Percentiles rank a stretch among this genome's conserved stretches.
Conservation (phyloP, 176 grass and related monocot species). For the Zea mays region Zm-B73-REFERENCE-NAM-5.0 NC_050101.1:33079001-33079500, state of each 20-base stretch:
- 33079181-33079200: not conserved
- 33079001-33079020: too few species aligned
- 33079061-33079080: too few species aligned
- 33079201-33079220: slow-evolving; percentile 7
- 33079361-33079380: slow-evolving; percentile 31
- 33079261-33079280: slow-evolving; percentile 6
- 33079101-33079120: not conserved
- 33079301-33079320: slow-evolving; percentile 36
- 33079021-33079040: too few species aligned
- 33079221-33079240: slow-evolving; percentile 35
- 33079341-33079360: slow-evolving; percentile 37
- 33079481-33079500: slow-evolving; percentile 3
- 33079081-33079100: slow-evolving; percentile 31
- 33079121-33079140: not conserved
- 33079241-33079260: not conserved
- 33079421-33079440: slow-evolving; percentile 34
- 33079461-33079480: slow-evolving; percentile 27
- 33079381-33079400: slow-evolving; percentile 20
- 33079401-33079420: slow-evolving; percentile 37
- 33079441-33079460: slow-evolving; percentile 35
- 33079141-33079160: slow-evolving; percentile 6
- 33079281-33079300: slow-evolving; percentile 30
- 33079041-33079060: too few species aligned
- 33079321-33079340: slow-evolving; percentile 40
- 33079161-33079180: not conserved